Evolutionary conservation across 2,329 filamentous ascomycete genomes (phyloP).

Genomic region (Rutstroemia sydowiana): DNA sequence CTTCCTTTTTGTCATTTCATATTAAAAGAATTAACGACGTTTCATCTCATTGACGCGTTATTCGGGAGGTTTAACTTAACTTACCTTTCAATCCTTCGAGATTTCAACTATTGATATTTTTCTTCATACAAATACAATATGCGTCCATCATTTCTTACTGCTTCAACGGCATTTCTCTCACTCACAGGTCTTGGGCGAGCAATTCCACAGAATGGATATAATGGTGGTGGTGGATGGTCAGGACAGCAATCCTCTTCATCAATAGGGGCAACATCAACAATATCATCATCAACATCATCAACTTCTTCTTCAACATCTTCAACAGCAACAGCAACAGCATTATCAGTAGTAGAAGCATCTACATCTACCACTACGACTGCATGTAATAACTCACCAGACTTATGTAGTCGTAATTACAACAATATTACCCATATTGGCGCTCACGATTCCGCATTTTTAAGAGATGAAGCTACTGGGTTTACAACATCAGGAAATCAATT

Average conservation of each 20-base stretch:
- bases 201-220: conserved; percentile 16
- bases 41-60: too few species aligned
- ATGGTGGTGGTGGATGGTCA: background rate
- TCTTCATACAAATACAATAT: conserved; percentile 2
- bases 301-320: conserved; percentile 9
- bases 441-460: conserved; percentile 60
- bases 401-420: conserved; percentile 66
- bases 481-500: conserved; percentile 49
- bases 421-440: conserved; percentile 69
- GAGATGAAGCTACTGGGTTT: conserved; percentile 35
- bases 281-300: conserved; percentile 4
- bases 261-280: too few species aligned
- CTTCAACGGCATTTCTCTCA: conserved; percentile 21
- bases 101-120: background rate
- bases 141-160: conserved; percentile 18
- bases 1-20: too few species aligned
- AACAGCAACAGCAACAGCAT: conserved; percentile 1
- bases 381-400: conserved; percentile 74
- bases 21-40: too few species aligned
- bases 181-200: conserved; percentile 17
- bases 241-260: too few species aligned
- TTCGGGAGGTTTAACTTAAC: too few species aligned
- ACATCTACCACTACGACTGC: conserved; percentile 22
- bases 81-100: too few species aligned
- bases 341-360: conserved; percentile 15